Conservation (phyloP, 2,329 filamentous ascomycete genomes). For the Sarocladium kiliense region DNA sequence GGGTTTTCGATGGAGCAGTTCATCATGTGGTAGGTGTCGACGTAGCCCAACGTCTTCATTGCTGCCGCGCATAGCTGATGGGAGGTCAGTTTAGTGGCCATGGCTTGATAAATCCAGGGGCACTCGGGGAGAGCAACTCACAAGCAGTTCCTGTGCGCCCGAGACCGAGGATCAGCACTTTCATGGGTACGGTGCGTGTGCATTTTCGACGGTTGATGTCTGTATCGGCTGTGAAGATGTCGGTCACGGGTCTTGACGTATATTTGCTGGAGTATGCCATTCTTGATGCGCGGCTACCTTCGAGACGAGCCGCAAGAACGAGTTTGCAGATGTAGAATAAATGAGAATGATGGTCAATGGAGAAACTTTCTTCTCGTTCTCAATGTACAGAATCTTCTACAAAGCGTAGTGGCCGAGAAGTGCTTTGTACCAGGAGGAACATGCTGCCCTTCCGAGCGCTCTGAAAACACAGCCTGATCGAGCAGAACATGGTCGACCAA, state of each 20-base stretch:
- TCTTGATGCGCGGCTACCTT: too few species aligned
- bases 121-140: slow-evolving; percentile 29
- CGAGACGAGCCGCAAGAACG: too few species aligned
- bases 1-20: slow-evolving; percentile 58
- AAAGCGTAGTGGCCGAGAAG: too few species aligned
- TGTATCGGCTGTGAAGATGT: slow-evolving; percentile 60
- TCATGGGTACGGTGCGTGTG: slow-evolving; percentile 64
- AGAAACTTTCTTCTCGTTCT: too few species aligned
- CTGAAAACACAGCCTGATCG: too few species aligned
- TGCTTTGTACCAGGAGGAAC: too few species aligned
- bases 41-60: slow-evolving; percentile 60
- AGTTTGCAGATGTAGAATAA: neutral
- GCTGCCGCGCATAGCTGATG: slow-evolving; percentile 58
- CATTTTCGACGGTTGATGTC: slow-evolving; percentile 63
- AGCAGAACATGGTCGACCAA: neutral
- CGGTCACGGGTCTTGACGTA: slow-evolving; percentile 40
- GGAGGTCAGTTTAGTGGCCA: neutral
- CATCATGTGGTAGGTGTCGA: slow-evolving; percentile 71
- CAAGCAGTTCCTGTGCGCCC: slow-evolving; percentile 68
- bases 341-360: too few species aligned
- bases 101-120: neutral
- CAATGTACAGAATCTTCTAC: too few species aligned
- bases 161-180: slow-evolving; percentile 64
- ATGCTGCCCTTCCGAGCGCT: too few species aligned
- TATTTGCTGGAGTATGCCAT: slow-evolving; percentile 26